phyloP scores from a whole-genome alignment of 208 protist genomes.

The Novymonas esmeraldas region DNA sequence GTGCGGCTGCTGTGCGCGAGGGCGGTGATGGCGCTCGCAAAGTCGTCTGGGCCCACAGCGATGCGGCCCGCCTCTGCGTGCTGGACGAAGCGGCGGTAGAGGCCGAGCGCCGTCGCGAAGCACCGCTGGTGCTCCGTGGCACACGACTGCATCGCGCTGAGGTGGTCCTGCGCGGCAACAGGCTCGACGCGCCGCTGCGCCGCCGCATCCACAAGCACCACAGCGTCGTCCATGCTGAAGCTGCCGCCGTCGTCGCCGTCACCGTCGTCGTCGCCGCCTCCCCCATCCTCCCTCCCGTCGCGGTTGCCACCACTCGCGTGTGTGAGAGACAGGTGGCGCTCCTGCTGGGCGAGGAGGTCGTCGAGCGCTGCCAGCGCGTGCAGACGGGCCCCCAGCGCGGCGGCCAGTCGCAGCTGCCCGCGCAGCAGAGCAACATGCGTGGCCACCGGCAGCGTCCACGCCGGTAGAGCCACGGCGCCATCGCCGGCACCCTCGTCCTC shows the following conservation, averaged over 20 bases:
- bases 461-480: constrained; percentile 2
- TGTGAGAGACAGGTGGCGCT: constrained; percentile 11
- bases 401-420: constrained; percentile 40
- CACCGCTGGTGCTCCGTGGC: constrained; percentile 36
- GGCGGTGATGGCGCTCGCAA: constrained; percentile 50
- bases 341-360: constrained; percentile 52
- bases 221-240: constrained; percentile 66
- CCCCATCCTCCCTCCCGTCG: too few species aligned
- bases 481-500: constrained; percentile 21
- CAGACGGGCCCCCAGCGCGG: constrained; percentile 32
- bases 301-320: too few species aligned
- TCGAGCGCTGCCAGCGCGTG: constrained; percentile 55
- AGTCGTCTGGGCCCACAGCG: constrained; percentile 28
- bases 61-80: constrained; percentile 51
- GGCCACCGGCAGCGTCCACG: constrained; percentile 41
- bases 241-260: constrained; percentile 16
- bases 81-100: constrained; percentile 75
- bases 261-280: neutral
- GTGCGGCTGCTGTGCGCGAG: constrained; percentile 55
- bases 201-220: constrained; percentile 60
- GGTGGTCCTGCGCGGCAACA: constrained; percentile 64
- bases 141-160: constrained; percentile 75
- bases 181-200: constrained; percentile 39
- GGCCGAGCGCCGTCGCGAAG: constrained; percentile 65
- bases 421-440: constrained; percentile 54